Evolutionary conservation across 179 eudicot genomes (phyloP), one percentile per base, ranked within the genome.

Genomic region (Spinacia oleracea): DNA sequence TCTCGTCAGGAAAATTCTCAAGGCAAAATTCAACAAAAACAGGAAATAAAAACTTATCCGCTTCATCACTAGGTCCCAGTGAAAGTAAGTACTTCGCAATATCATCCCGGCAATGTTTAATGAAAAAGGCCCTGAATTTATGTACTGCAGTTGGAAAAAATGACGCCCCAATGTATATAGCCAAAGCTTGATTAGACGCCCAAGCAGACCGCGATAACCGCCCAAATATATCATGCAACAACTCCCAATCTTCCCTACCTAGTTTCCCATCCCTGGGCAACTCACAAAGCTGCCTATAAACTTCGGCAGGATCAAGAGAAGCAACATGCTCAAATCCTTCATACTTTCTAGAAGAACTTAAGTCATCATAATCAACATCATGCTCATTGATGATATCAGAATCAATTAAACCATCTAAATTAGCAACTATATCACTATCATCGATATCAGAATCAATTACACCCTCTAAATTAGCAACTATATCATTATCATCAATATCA

Each of bases 141-240:
- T 79, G 79, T 0, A 77, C 96, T 6, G 96, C 97, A 5, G 90
- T 84, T 11, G 96, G 96, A 73, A 88, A 93, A 88, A 91, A 91
- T 0, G 93, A 85, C 1, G 89, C 90, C 60, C 97, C 90, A 68
- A 93, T 91, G 56, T 90, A 93, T 46, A 93, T 86, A 58, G 94
- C 94, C 74, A 93, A 84, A 42, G 97, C 91, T 83, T 93, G 97
- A 81, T 89, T 89, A 20, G 87, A 78, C 40, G 97, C 96, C 97
- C 96, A 91, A 59, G 91, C 82, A 21, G 97, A 93, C 60, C 77
- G 79, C 4, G 86, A 59, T 80, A 91, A 88, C n/a, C 77, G 66
- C 60, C 75, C 65, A 68, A 93, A 90, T 38, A 91, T 83, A 53
- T 87, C 91, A 55, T 3, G 69, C 68, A 90, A 70, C 10, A 80